Evolutionary conservation across 306 rosid species (phyloP).

Genomic region (Citrullus amarus): DNA sequence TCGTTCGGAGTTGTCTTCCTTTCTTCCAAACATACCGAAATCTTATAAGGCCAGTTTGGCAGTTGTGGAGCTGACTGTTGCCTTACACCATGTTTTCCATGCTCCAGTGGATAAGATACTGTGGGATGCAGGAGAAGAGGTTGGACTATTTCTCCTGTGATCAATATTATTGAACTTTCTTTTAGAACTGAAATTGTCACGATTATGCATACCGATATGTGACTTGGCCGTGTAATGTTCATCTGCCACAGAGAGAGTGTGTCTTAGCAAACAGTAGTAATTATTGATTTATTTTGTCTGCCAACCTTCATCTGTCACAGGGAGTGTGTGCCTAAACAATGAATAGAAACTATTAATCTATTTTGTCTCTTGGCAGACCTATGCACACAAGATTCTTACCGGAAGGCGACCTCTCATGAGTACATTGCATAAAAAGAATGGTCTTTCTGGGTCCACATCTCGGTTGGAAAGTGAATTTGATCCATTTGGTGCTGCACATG

Average conservation of each 20-base stretch:
- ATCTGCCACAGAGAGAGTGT: not conserved
- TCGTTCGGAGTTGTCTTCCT: constrained; percentile 47
- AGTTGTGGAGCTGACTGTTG: constrained; percentile 72
- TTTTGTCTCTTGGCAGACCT: constrained; percentile 42
- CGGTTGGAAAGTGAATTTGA: constrained; percentile 75
- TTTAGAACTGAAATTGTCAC: not conserved
- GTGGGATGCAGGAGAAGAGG: constrained; percentile 93
- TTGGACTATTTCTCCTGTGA: not conserved
- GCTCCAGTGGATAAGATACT: constrained; percentile 79
- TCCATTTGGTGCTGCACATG: constrained; percentile 90
- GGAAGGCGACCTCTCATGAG: constrained; percentile 68
- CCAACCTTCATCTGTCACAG: not conserved
- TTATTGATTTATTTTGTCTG: not conserved
- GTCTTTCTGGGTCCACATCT: constrained; percentile 65
- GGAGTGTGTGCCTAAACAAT: not conserved
- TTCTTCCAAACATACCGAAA: constrained; percentile 25
- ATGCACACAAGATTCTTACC: constrained; percentile 79
- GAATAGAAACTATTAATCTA: not conserved
- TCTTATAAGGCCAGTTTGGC: constrained; percentile 55
- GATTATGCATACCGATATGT: not conserved
- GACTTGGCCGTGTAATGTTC: not conserved
- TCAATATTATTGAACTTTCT: not conserved
- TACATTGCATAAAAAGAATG: constrained; percentile 50
- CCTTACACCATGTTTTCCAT: constrained; percentile 82
- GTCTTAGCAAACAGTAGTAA: not conserved